Evolutionary conservation across 225 moss, liverwort and hornwort species (phyloP).

Genomic region (Polytrichum commune): DNA sequence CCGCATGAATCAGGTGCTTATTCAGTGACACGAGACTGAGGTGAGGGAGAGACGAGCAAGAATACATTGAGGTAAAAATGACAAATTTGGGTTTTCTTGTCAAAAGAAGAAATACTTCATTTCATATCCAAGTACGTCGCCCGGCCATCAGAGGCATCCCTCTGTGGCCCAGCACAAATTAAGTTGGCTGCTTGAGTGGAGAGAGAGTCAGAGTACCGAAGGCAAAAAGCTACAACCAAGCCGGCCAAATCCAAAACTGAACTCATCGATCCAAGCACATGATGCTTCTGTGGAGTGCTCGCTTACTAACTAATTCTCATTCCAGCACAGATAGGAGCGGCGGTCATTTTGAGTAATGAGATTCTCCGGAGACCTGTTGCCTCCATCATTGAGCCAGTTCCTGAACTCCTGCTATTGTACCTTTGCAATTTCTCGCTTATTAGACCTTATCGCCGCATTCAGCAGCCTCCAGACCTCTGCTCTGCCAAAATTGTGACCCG

Average conservation of each 20-base stretch:
- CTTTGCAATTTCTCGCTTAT: background rate
- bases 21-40: too few relatives aligned
- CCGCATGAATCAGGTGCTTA: too few relatives aligned
- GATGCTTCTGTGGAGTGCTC: too few relatives aligned
- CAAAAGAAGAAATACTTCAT: too few relatives aligned
- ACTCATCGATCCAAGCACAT: background rate
- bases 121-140: too few relatives aligned
- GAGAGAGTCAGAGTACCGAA: too few relatives aligned
- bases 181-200: too few relatives aligned
- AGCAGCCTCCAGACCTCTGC: background rate
- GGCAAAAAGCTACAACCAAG: too few relatives aligned
- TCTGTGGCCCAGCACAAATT: background rate
- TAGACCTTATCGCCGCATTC: background rate
- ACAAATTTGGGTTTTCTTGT: too few relatives aligned
- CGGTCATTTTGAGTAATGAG: background rate
- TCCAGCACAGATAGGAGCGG: background rate
- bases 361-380: background rate
- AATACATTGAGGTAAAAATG: too few relatives aligned
- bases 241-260: background rate
- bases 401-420: background rate
- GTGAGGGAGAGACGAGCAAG: too few relatives aligned
- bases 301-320: background rate
- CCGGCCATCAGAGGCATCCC: background rate
- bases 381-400: background rate
- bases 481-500: too few relatives aligned